Evolutionary conservation across 345 rosid species (phyloP).

Genomic region (Eutrema japonicum): DNA sequence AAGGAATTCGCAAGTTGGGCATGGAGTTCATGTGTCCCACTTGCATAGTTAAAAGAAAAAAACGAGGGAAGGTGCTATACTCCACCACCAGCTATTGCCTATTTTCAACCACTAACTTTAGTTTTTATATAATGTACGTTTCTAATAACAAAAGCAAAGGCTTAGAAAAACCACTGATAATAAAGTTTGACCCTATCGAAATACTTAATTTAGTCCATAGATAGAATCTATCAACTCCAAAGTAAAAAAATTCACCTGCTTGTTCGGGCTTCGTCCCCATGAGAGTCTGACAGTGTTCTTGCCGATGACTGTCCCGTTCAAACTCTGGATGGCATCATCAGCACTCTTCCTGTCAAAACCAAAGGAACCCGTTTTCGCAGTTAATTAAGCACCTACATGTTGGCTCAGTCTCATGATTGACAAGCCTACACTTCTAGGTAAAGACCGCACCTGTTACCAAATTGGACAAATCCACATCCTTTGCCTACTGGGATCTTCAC

Average conservation of each 20-base stretch:
- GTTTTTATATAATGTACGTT: conserved; percentile 5
- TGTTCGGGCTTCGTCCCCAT: conserved; percentile 93
- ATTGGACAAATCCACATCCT: conserved; percentile 95
- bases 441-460: conserved; percentile 62
- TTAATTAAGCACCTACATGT: not conserved
- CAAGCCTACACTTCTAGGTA: conserved; percentile 4
- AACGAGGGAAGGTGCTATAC: conserved; percentile 21
- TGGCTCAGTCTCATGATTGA: conserved; percentile 4
- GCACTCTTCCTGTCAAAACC: conserved; percentile 70
- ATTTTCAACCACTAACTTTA: conserved; percentile 36
- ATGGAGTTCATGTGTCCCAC: conserved; percentile 26
- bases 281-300: conserved; percentile 94
- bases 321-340: conserved; percentile 75
- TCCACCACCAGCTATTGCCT: conserved; percentile 34
- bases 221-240: not conserved
- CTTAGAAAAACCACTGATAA: not conserved
- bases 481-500: conserved; percentile 94
- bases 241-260: conserved; percentile 57
- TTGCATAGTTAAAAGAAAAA: conserved; percentile 24
- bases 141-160: conserved; percentile 5
- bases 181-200: conserved; percentile 20
- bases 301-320: conserved; percentile 81
- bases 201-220: conserved; percentile 4
- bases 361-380: not conserved
- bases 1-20: conserved; percentile 34